Conservation (phyloP, 208 protist species). For the Trypanosoma boissoni region DNA sequence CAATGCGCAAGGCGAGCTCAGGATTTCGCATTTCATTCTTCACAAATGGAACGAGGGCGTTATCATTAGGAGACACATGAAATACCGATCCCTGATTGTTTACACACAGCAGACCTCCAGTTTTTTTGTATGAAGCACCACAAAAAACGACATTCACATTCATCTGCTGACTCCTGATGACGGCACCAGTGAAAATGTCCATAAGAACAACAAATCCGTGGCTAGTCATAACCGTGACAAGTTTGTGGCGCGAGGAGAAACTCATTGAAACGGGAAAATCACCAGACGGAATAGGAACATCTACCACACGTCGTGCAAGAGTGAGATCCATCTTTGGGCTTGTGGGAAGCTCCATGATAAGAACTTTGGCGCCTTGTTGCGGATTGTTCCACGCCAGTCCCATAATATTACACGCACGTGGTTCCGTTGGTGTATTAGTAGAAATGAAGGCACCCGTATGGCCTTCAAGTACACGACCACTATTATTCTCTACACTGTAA, state of each 20-base stretch:
- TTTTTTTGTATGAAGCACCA: conserved; percentile 86
- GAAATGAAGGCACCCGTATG: conserved; percentile 95
- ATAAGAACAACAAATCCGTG: conserved; percentile 94
- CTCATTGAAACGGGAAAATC: conserved; percentile 99
- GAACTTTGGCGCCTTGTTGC: conserved; percentile 74
- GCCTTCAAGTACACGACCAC: conserved; percentile 94
- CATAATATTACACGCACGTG: conserved; percentile 92
- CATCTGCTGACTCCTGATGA: conserved; percentile 96
- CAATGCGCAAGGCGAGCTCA: conserved; percentile 95
- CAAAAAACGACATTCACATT: conserved; percentile 95
- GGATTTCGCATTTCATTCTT: conserved; percentile 92
- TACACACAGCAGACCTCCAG: conserved; percentile 94
- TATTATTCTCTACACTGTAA: conserved; percentile 95
- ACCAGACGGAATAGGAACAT: conserved; percentile 56
- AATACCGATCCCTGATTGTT: conserved; percentile 95
- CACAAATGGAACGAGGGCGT: conserved; percentile 96
- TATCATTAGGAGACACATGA: conserved; percentile 94
- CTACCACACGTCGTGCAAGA: conserved; percentile 47
- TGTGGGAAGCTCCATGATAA: conserved; percentile 91
- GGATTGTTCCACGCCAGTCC: conserved; percentile 92
- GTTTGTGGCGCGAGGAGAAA: conserved; percentile 92
- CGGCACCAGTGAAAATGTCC: conserved; percentile 94
- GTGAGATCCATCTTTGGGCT: conserved; percentile 74
- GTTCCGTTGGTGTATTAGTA: conserved; percentile 64
- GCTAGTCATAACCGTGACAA: conserved; percentile 97